Conservation (phyloP, 768 basidiomycete genomes). For the Lyophyllum decastes region DNA sequence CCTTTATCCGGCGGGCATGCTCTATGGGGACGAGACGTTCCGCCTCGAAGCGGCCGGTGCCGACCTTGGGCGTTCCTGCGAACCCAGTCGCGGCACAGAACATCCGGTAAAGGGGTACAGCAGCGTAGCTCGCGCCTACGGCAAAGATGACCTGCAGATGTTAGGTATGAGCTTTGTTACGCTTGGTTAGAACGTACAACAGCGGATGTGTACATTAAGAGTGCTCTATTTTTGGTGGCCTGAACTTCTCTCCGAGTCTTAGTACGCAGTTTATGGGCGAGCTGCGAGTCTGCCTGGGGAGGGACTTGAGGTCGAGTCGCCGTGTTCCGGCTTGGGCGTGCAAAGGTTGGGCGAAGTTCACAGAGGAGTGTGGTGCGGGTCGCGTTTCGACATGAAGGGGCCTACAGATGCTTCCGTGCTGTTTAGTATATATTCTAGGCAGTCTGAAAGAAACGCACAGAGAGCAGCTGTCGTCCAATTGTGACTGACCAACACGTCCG, state of each 20-base stretch:
- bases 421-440: not conserved
- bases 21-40: slow-evolving; percentile 81
- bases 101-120: slow-evolving; percentile 95
- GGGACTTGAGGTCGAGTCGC: slow-evolving; percentile 15
- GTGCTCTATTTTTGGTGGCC: slow-evolving; percentile 62
- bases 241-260: slow-evolving; percentile 41
- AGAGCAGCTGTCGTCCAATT: not conserved
- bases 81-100: slow-evolving; percentile 99
- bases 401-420: slow-evolving; percentile 15
- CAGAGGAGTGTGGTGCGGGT: not conserved
- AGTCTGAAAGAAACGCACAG: slow-evolving; percentile 1
- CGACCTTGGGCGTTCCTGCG: slow-evolving; percentile 90
- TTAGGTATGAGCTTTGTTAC: not conserved
- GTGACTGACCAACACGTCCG: slow-evolving; percentile 1
- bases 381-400: slow-evolving; percentile 1
- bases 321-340: slow-evolving; percentile 8
- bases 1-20: slow-evolving; percentile 75
- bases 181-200: slow-evolving; percentile 51
- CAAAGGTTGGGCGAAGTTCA: not conserved
- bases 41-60: slow-evolving; percentile 81
- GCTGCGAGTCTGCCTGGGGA: slow-evolving; percentile 1
- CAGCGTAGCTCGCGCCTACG: slow-evolving; percentile 91
- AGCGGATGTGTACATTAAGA: slow-evolving; percentile 85
- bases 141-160: slow-evolving; percentile 69
- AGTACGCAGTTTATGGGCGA: slow-evolving; percentile 3